Base-by-base conservation (phyloP, 2,329 filamentous ascomycete species). In the Cyphellophora attinorum region DNA sequence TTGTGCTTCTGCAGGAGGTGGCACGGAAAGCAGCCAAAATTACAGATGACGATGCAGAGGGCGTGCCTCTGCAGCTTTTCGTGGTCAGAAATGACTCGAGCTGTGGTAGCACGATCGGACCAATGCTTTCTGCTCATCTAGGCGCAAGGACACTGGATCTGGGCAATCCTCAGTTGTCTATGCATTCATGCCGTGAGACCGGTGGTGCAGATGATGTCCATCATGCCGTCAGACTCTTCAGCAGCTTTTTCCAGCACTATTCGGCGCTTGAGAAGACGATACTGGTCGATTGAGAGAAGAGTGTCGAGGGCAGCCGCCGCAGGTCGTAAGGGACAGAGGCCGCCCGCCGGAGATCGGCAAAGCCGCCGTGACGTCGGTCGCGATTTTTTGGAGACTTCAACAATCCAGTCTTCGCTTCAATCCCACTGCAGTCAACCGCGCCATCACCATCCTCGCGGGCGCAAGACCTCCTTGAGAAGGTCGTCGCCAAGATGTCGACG, bases 151-250 rank as follows among this genome's bases (percentile, higher is more conserved):
- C 91, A 2, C 68, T 98, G 29, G 91, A 98, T 61, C 62, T 96
- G 37, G 89, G 89, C 6, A 96, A 95, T 61, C 81, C 89, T 17
- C 89, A 96, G 65, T 67, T 95, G 45, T 86, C 82, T 55, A 96
- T 96, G 91, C 89, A 96, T 63, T 91, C 83, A 54, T 95, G 95
- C 53, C 78, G 91, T 35, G 91, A 96, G 69, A 94, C 85, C 28
- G 83, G 84, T 15, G 91, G 91, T 25, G 77, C 81, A 2, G 76
- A 86, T 50, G 89, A 98, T 61, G 81, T 96, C 1, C 83, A 82
- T 48, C 76, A 91, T 61, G 83, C 84, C 0, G 78, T 94, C 45
- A 79, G 81, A 52, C 58, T 98, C 34, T 96, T 98, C 59, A 77
- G 81, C 45, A 76, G 80, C 48, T 98, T 95, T 63, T 88, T 93